phyloP scores from a whole-genome alignment of 768 basidiomycete species.

The Psilocybe sp. region DNA sequence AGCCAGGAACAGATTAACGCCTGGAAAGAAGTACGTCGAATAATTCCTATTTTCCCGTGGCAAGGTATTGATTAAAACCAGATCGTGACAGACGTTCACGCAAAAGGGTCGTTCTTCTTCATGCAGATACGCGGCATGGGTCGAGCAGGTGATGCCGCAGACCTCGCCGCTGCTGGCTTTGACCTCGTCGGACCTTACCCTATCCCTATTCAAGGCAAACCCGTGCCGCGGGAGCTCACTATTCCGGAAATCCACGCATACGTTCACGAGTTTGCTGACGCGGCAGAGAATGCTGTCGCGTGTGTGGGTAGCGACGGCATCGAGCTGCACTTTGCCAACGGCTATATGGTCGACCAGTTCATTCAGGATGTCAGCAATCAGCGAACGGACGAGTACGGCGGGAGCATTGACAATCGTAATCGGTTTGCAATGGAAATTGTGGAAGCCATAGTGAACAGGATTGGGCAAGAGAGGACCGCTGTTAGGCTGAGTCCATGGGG shows the following conservation, averaged over 20 bases:
- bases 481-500: constrained; percentile 61
- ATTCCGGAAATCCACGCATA: constrained; percentile 48
- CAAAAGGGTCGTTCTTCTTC: constrained; percentile 42
- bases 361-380: constrained; percentile 53
- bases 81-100: constrained; percentile 45
- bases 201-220: constrained; percentile 19
- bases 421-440: constrained; percentile 57
- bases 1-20: constrained; percentile 53
- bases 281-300: constrained; percentile 52
- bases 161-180: constrained; percentile 27
- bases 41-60: not conserved
- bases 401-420: constrained; percentile 56
- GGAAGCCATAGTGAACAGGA: constrained; percentile 43
- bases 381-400: constrained; percentile 67
- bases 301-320: constrained; percentile 68
- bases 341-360: constrained; percentile 61
- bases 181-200: constrained; percentile 31
- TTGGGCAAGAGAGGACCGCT: constrained; percentile 53
- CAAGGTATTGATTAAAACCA: constrained; percentile 12
- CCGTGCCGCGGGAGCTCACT: constrained; percentile 40
- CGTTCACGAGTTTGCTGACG: constrained; percentile 45
- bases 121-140: constrained; percentile 60
- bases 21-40: constrained; percentile 50
- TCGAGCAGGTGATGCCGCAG: constrained; percentile 29
- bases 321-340: constrained; percentile 45